A percentile compares a stretch with the other conserved stretches of the same genome.
Evolutionary conservation across 2,329 filamentous ascomycete genomes (phyloP).

Genomic region (Microcera coccophila): DNA sequence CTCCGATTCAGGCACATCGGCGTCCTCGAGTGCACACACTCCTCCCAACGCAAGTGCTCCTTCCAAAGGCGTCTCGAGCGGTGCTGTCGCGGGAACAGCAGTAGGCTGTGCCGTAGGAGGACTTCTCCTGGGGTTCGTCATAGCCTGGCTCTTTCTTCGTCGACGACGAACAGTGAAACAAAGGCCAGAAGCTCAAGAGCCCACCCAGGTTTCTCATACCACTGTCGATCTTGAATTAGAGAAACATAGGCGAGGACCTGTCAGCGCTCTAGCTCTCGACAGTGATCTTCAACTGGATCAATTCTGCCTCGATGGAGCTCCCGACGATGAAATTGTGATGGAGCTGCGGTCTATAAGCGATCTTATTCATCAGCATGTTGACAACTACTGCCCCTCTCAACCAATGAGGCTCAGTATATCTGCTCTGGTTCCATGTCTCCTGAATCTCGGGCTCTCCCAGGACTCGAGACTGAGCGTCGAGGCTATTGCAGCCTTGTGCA

Average conservation of each 20-base stretch:
- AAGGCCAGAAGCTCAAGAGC: not conserved
- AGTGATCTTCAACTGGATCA: constrained; percentile 28
- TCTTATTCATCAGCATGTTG: constrained; percentile 39
- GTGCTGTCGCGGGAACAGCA: constrained; percentile 27
- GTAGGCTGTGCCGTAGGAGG: constrained; percentile 30
- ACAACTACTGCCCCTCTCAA: constrained; percentile 36
- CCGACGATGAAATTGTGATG: constrained; percentile 34
- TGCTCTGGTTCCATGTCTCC: constrained; percentile 22
- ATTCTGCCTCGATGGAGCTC: constrained; percentile 34
- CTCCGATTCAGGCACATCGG: not conserved
- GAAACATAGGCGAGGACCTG: constrained; percentile 1
- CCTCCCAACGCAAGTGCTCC: not conserved
- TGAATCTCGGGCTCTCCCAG: constrained; percentile 25
- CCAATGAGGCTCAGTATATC: constrained; percentile 16
- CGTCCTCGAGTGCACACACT: not conserved
- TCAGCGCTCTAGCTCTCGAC: constrained; percentile 11
- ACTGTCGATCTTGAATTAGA: not conserved
- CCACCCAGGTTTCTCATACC: too few species aligned
- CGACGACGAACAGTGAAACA: constrained; percentile 2
- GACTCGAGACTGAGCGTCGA: constrained; percentile 9
- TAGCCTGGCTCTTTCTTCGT: constrained; percentile 26
- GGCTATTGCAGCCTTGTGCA: constrained; percentile 27
- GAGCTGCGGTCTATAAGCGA: constrained; percentile 33
- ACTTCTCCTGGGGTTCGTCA: constrained; percentile 23
- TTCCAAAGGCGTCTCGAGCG: constrained; percentile 9